Conservation (phyloP, 2,329 filamentous ascomycete species). For the Aureobasidium sp. region DNA sequence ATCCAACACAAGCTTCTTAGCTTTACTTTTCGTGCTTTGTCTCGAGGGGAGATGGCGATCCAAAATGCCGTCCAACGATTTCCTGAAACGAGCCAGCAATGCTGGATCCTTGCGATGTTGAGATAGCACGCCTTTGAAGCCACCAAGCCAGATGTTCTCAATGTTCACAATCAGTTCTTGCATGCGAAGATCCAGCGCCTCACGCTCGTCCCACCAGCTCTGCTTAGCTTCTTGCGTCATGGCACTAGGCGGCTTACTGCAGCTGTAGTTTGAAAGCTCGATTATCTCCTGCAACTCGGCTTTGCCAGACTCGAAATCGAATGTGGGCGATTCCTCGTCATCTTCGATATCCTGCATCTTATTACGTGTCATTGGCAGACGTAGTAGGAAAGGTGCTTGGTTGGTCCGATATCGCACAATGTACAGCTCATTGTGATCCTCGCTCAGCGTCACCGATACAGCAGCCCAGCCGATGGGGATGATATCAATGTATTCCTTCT, state of each 20-base stretch:
- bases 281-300: conserved; percentile 78
- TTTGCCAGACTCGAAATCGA: conserved; percentile 74
- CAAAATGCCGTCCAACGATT: conserved; percentile 68
- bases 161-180: conserved; percentile 74
- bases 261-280: conserved; percentile 69
- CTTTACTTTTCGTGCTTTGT: conserved; percentile 47
- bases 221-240: conserved; percentile 65
- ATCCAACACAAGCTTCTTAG: conserved; percentile 47
- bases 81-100: conserved; percentile 66
- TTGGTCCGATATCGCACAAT: conserved; percentile 75
- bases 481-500: conserved; percentile 74
- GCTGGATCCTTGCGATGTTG: conserved; percentile 56
- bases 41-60: conserved; percentile 82
- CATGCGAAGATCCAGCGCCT: conserved; percentile 68
- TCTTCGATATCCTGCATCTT: conserved; percentile 67
- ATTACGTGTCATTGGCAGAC: conserved; percentile 75
- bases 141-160: conserved; percentile 89
- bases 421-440: conserved; percentile 74
- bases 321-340: conserved; percentile 51
- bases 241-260: conserved; percentile 65
- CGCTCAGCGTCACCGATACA: conserved; percentile 75
- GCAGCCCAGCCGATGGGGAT: conserved; percentile 78
- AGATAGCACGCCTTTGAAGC: conserved; percentile 90
- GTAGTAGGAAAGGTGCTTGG: conserved; percentile 73
- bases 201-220: conserved; percentile 84